These are phyloP conservation scores for Aspergillus costaricaensis DNA, from an alignment of 2,329 filamentous ascomycete genomes.

Conservation along the genomic window DNA sequence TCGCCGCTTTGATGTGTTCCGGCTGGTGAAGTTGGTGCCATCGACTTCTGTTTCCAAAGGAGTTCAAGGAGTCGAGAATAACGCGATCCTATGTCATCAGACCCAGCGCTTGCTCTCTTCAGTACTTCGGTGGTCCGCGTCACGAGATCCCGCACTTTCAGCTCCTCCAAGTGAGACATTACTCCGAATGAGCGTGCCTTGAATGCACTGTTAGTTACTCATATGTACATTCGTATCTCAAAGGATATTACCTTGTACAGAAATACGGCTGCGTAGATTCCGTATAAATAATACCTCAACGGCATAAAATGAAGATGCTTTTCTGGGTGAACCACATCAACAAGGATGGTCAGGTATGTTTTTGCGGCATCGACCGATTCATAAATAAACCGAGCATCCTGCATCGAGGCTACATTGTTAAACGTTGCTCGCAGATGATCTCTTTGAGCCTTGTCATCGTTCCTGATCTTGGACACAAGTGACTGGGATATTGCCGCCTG, in stretches of 20 bases:
- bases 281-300: slow-evolving; percentile 62
- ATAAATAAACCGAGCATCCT: slow-evolving; percentile 67
- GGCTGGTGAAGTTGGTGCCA: slow-evolving; percentile 28
- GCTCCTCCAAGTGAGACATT: slow-evolving; percentile 56
- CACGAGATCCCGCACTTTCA: slow-evolving; percentile 60
- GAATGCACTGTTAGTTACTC: neutral
- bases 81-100: slow-evolving; percentile 62
- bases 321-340: slow-evolving; percentile 60
- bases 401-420: slow-evolving; percentile 59
- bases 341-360: slow-evolving; percentile 61
- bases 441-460: slow-evolving; percentile 37
- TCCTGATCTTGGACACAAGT: slow-evolving; percentile 43
- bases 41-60: slow-evolving; percentile 55
- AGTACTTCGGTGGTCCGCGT: slow-evolving; percentile 61
- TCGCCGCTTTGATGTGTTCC: slow-evolving; percentile 35
- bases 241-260: slow-evolving; percentile 58
- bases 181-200: slow-evolving; percentile 61
- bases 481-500: slow-evolving; percentile 66
- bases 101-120: slow-evolving; percentile 58
- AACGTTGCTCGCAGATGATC: slow-evolving; percentile 49
- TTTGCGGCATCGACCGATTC: slow-evolving; percentile 67
- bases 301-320: slow-evolving; percentile 65
- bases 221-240: neutral
- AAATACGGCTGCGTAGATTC: slow-evolving; percentile 66
- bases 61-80: slow-evolving; percentile 63